Conservation (phyloP, 306 rosid species). For the Aeschynomene evenia region DNA sequence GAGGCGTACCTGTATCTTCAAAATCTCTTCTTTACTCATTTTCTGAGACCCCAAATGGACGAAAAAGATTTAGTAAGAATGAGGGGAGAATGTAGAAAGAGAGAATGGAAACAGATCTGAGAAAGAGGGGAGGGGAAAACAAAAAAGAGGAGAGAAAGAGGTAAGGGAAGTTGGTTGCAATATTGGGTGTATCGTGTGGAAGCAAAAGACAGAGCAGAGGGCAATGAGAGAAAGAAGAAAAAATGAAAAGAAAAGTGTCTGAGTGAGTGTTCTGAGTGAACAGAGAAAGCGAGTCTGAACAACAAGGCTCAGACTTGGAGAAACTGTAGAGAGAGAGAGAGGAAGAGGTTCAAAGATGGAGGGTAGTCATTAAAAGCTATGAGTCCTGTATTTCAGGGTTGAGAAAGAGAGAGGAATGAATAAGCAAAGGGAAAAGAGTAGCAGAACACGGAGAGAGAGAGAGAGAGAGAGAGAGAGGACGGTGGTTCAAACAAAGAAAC, state of each 20-base stretch:
- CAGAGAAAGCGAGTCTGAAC: constrained; percentile 38
- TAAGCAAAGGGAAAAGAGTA: constrained; percentile 3
- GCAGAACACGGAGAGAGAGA: not conserved
- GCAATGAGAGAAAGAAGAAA: constrained; percentile 28
- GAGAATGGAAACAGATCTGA: constrained; percentile 42
- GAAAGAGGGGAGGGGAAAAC: constrained; percentile 29
- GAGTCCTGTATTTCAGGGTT: constrained; percentile 53
- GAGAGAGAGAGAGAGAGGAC: not conserved
- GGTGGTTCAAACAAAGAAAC: constrained; percentile 2
- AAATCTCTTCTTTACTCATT: constrained; percentile 86
- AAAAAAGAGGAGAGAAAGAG: not conserved
- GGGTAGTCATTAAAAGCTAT: constrained; percentile 46
- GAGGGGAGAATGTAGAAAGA: constrained; percentile 8
- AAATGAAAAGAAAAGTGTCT: constrained; percentile 30
- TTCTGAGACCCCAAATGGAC: constrained; percentile 32
- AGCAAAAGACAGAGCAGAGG: constrained; percentile 32
- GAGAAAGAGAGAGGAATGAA: constrained; percentile 24
- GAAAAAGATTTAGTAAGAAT: constrained; percentile 30
- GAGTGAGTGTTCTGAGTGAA: constrained; percentile 42
- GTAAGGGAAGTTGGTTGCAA: not conserved
- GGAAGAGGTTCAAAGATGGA: constrained; percentile 23
- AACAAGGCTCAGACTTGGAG: constrained; percentile 40
- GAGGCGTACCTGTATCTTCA: constrained; percentile 79
- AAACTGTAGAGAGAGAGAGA: not conserved
- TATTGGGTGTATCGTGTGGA: constrained; percentile 19